phyloP scores from a whole-genome alignment of 805 yeast species.

The Torulaspora franciscae region DNA sequence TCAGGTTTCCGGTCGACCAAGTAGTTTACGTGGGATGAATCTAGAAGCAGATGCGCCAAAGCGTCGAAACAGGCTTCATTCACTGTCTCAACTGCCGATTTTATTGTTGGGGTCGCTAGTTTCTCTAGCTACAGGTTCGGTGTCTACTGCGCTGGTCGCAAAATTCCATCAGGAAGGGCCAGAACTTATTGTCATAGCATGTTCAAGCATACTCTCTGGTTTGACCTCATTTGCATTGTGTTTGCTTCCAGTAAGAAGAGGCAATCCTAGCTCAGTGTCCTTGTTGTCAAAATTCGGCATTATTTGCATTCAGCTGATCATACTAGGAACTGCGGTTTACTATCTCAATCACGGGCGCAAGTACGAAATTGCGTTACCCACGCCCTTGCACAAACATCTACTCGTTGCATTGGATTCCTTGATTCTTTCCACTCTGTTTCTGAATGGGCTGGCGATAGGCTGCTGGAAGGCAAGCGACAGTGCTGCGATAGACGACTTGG shows the following conservation, averaged over 20 bases:
- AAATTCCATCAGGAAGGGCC: conserved; percentile 19
- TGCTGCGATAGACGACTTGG: too few species aligned
- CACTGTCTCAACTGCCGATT: conserved; percentile 6
- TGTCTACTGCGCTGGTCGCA: conserved; percentile 22
- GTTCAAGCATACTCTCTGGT: conserved; percentile 23
- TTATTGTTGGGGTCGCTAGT: conserved; percentile 12
- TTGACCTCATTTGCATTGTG: conserved; percentile 10
- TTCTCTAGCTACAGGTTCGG: conserved; percentile 23
- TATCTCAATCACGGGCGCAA: conserved; percentile 19
- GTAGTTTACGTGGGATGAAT: neutral
- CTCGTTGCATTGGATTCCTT: conserved; percentile 20
- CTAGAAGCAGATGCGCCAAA: conserved; percentile 1
- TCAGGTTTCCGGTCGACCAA: neutral
- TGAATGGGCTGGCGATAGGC: conserved; percentile 24
- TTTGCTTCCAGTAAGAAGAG: neutral
- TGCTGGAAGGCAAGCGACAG: neutral
- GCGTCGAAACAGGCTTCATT: conserved; percentile 1
- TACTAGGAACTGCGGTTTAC: conserved; percentile 20
- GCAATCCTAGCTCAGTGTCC: neutral
- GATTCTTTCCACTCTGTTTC: conserved; percentile 19
- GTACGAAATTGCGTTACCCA: conserved; percentile 1
- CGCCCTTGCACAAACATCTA: conserved; percentile 13
- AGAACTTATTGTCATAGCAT: conserved; percentile 24
- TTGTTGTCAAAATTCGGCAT: conserved; percentile 2
- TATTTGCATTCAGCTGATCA: conserved; percentile 17